phyloP scores from a whole-genome alignment of 140 eudicot genomes.

The Bidens hawaiensis region DNA sequence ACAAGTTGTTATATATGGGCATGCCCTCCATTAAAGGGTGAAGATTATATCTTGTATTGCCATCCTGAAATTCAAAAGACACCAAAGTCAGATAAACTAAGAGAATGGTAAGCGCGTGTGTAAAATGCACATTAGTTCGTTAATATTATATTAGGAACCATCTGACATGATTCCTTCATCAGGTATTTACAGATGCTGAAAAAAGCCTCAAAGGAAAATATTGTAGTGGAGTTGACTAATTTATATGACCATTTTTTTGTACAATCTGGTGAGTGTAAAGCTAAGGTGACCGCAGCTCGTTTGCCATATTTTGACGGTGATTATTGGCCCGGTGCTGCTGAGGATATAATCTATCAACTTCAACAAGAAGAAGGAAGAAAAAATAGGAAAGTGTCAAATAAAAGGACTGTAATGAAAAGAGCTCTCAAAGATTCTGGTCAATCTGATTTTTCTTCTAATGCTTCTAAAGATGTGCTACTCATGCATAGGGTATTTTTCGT shows the following conservation, averaged over 20 bases:
- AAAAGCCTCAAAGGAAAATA: constrained; percentile 50
- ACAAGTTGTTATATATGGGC: constrained; percentile 99
- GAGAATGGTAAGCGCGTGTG: constrained; percentile 76
- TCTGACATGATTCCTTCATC: constrained; percentile 13
- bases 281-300: constrained; percentile 66
- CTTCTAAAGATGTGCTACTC: constrained; percentile 54
- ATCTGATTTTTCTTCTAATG: constrained; percentile 41
- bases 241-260: constrained; percentile 62
- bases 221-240: constrained; percentile 51
- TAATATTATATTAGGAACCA: background rate
- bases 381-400: constrained; percentile 34
- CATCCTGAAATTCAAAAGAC: constrained; percentile 98
- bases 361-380: constrained; percentile 43
- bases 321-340: constrained; percentile 72
- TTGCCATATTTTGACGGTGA: constrained; percentile 85
- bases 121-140: background rate
- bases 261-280: constrained; percentile 40
- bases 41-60: constrained; percentile 92
- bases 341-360: constrained; percentile 37
- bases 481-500: constrained; percentile 54
- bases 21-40: constrained; percentile 97
- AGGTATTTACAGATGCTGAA: constrained; percentile 73
- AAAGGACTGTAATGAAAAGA: constrained; percentile 40
- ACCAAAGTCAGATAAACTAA: constrained; percentile 91
- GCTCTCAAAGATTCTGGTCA: constrained; percentile 72